Evolutionary conservation across 768 basidiomycete species (phyloP), one percentile per base, ranked within the genome.

Genomic region (Termitomyces sp.): DNA sequence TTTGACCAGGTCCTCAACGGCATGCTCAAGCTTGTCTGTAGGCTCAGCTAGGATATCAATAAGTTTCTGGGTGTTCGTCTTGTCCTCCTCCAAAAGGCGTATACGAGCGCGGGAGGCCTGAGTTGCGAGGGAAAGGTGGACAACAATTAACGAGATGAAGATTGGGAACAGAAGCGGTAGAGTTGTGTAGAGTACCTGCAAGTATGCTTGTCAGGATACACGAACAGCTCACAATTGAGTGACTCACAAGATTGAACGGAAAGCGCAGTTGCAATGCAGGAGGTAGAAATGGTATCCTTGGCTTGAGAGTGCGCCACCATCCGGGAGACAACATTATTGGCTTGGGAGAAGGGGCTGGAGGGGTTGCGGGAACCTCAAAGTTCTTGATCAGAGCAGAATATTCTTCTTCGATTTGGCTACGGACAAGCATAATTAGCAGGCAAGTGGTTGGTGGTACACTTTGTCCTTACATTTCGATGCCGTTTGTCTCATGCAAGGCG

Each of bases 231-330:
- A 22, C 32, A 36, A 14, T 22, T 30, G 37, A 16, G 6, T 53
- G 8, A 72, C 87, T 56, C 63, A 93, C 88, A 18, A 93, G 52
- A 66, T 92, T 94, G 53, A 84, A 70, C 2, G 91, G 92, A 60
- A 91, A 91, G 1, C 71, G 68, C 37, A 81, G 73, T 59, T 85
- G 83, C 0, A 88, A 73, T 37, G 70, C 68, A 1, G 90, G 87
- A 0, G 88, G 87, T 2, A 93, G 63, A 3, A 83, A 63, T 5
- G 81, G 80, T 5, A 67, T 69, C 5, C 64, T 63, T 5, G 76
- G 72, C 53, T 74, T 76, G 13, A 79, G 58, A 22, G 64, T 71
- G 44, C 72, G 72, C 63, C 83, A 74, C 81, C 84, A 86, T 20
- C 67, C 68, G 10, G 56, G 65, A 4, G 81, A 78, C 8, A 84